Conservation (phyloP, 2,329 filamentous ascomycete species). For the Akanthomyces uredinophilus region DNA sequence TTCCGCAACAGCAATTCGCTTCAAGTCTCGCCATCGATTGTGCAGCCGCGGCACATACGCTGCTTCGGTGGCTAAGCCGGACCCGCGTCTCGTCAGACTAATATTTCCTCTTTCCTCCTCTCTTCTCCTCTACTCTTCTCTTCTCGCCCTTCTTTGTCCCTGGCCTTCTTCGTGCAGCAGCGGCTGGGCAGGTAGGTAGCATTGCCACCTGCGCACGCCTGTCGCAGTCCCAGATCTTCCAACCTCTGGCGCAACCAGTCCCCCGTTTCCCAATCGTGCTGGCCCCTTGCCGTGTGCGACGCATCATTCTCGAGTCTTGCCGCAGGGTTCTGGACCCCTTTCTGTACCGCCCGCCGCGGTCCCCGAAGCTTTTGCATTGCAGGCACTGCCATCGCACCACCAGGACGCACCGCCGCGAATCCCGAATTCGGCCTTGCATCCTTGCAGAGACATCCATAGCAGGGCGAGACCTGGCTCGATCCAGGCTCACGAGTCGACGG, state of each 20-base stretch:
- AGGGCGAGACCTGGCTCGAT: not conserved
- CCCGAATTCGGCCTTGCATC: not conserved
- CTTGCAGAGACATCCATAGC: not conserved
- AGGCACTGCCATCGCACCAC: not conserved
- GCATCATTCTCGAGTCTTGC: not conserved
- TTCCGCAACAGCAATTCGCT: not conserved
- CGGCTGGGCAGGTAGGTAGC: too few relatives aligned
- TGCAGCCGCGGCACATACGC: not conserved
- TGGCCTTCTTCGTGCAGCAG: not conserved
- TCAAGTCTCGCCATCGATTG: not conserved
- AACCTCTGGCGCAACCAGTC: not conserved
- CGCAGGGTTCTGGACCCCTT: not conserved
- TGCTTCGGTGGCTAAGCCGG: not conserved
- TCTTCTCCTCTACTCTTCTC: not conserved
- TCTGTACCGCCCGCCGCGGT: not conserved
- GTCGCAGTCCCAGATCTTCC: not conserved
- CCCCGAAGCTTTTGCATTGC: not conserved
- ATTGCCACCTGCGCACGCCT: not conserved
- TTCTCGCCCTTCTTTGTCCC: not conserved
- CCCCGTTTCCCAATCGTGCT: not conserved
- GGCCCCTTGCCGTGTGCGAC: not conserved
- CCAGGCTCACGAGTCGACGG: not conserved
- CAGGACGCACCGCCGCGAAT: not conserved
- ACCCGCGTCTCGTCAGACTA: not conserved
- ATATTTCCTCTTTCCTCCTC: not conserved